Evolutionary conservation across 345 rosid genomes (phyloP).

Genomic region (Clarkia xantiana): DNA sequence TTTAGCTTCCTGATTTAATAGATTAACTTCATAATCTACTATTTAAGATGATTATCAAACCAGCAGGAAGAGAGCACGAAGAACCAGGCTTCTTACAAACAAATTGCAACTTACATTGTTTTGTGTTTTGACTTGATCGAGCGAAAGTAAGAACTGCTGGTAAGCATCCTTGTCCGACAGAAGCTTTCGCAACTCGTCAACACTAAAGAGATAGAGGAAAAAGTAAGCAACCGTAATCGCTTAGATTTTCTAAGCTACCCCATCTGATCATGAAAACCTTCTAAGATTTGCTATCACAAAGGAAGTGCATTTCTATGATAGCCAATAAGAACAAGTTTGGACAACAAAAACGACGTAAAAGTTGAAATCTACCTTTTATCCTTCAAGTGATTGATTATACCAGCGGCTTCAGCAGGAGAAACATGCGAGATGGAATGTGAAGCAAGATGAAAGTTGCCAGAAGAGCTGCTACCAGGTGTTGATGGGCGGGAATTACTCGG

Average conservation of each 20-base stretch:
- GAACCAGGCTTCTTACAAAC: background rate
- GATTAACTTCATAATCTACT: too few species aligned
- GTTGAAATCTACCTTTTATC: constrained; percentile 47
- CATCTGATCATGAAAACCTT: too few species aligned
- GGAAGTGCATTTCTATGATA: too few species aligned
- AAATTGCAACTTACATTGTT: constrained; percentile 46
- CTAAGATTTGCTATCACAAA: too few species aligned
- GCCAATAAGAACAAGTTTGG: background rate
- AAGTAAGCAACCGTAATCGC: constrained; percentile 10
- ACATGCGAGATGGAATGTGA: constrained; percentile 40
- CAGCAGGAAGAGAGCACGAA: background rate
- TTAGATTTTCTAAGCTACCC: too few species aligned
- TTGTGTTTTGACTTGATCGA: constrained; percentile 83
- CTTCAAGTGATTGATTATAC: constrained; percentile 43
- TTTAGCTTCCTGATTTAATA: too few species aligned
- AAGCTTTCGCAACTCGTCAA: constrained; percentile 81
- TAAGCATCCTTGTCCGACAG: constrained; percentile 74
- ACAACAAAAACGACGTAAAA: background rate
- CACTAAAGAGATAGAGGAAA: constrained; percentile 28
- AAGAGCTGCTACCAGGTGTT: constrained; percentile 29
- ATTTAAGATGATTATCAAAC: background rate
- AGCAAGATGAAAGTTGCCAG: constrained; percentile 18
- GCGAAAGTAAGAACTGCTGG: constrained; percentile 56
- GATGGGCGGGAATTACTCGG: constrained; percentile 48
- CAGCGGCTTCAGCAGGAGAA: constrained; percentile 70